These are phyloP conservation scores for Aspergillus novofumigatus DNA, from an alignment of 2,329 filamentous ascomycete species.

Conservation along the genomic window DNA sequence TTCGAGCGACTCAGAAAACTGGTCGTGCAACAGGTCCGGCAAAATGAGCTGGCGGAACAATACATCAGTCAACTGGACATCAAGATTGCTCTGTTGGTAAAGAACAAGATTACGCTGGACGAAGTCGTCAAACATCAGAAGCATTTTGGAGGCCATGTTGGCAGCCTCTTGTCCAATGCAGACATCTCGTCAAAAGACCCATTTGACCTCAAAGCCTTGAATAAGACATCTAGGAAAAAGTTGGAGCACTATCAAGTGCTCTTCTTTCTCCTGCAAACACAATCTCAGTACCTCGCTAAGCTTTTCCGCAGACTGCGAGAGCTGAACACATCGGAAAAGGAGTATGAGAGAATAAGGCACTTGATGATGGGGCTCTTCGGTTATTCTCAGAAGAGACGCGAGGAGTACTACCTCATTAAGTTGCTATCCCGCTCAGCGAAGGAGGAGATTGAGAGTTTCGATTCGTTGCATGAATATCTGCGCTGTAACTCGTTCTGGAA, in stretches of 20 bases:
- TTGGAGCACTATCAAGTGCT: conserved; percentile 95
- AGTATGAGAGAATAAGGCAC: conserved; percentile 86
- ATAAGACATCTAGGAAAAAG: conserved; percentile 94
- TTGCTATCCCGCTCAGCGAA: conserved; percentile 75
- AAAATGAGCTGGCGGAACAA: conserved; percentile 95
- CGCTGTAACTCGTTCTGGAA: conserved; percentile 92
- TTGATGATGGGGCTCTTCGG: conserved; percentile 96
- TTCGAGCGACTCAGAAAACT: conserved; percentile 93
- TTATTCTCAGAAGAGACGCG: conserved; percentile 91
- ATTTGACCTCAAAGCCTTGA: conserved; percentile 93
- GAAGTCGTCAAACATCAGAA: conserved; percentile 96
- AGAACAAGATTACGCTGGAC: conserved; percentile 98
- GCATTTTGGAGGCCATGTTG: conserved; percentile 87
- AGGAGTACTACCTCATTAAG: conserved; percentile 95
- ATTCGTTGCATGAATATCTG: conserved; percentile 74
- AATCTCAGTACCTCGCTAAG: conserved; percentile 87
- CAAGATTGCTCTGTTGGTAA: conserved; percentile 95
- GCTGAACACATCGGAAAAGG: conserved; percentile 80
- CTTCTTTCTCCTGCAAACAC: conserved; percentile 95
- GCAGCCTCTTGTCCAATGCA: conserved; percentile 80
- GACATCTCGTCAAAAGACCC: conserved; percentile 85
- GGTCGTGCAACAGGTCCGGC: conserved; percentile 92
- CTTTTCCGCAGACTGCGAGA: conserved; percentile 82
- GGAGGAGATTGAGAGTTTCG: conserved; percentile 75
- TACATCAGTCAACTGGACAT: conserved; percentile 98